A percentile compares a stretch with the other conserved stretches of the same genome.
Evolutionary conservation across 2,329 filamentous ascomycete genomes (phyloP).

Genomic region (Ploettnerulaceae sp.): DNA sequence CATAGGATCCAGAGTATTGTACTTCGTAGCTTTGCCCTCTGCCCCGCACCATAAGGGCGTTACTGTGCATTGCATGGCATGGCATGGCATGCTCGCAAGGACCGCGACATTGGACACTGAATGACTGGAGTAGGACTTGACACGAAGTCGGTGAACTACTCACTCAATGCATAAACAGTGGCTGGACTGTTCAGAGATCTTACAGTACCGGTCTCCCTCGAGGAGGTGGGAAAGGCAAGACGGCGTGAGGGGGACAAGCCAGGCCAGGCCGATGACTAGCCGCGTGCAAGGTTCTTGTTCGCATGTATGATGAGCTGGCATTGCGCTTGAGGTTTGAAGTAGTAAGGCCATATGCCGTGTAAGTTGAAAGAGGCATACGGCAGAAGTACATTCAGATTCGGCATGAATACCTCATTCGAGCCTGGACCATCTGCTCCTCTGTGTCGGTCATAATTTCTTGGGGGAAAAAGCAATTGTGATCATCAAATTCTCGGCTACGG

Average conservation of each 20-base stretch:
- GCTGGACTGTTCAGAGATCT: conserved; percentile 29
- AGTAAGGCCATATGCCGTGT: conserved; percentile 45
- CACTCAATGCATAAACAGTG: conserved; percentile 34
- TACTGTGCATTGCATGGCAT: too few species aligned
- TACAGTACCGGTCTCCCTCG: conserved; percentile 17
- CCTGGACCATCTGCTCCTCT: neutral
- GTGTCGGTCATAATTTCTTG: neutral
- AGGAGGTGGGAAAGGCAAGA: conserved; percentile 21
- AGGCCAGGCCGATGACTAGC: conserved; percentile 31
- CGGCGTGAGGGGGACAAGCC: conserved; percentile 25
- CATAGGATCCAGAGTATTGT: conserved; percentile 11
- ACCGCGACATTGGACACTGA: conserved; percentile 28
- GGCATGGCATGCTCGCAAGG: conserved; percentile 25
- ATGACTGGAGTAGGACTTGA: conserved; percentile 36
- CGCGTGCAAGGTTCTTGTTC: conserved; percentile 37
- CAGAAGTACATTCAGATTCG: conserved; percentile 29
- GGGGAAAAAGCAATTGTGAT: conserved; percentile 2
- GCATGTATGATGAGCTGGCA: conserved; percentile 80
- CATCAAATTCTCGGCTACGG: neutral
- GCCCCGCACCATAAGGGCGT: conserved; percentile 33
- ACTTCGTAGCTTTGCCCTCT: conserved; percentile 19
- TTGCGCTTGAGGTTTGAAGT: conserved; percentile 53
- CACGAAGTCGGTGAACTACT: conserved; percentile 37
- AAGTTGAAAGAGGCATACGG: conserved; percentile 36
- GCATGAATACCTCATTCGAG: conserved; percentile 7